Percentiles rank a stretch among this genome's conserved stretches.
These are phyloP conservation scores for Nakazawaea ernobii DNA, from an alignment of 805 yeast species.

Conservation along the genomic window DNA sequence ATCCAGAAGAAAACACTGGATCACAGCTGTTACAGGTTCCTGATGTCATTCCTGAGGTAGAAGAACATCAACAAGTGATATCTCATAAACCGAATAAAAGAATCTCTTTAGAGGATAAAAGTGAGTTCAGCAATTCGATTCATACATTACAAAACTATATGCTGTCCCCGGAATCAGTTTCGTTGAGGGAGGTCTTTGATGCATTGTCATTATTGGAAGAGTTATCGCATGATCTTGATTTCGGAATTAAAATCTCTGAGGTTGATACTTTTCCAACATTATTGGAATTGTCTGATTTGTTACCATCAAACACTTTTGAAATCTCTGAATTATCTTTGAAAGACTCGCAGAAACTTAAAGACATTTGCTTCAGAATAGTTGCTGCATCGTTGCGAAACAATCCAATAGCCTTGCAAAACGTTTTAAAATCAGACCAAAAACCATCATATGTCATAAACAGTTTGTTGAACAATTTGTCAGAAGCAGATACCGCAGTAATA, in stretches of 20 bases:
- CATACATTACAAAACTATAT: background rate
- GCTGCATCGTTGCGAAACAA: conserved; percentile 73
- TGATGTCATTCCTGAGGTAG: conserved; percentile 11
- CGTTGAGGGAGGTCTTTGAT: conserved; percentile 7
- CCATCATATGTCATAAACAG: conserved; percentile 5
- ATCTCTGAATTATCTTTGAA: conserved; percentile 2
- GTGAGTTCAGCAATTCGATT: background rate
- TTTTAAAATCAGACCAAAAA: conserved; percentile 16
- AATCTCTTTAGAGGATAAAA: background rate
- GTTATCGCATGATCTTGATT: conserved; percentile 61
- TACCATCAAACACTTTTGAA: conserved; percentile 15
- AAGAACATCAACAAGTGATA: background rate
- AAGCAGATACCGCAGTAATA: conserved; percentile 23
- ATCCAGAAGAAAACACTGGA: conserved; percentile 10
- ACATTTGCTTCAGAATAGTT: conserved; percentile 52
- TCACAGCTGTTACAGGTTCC: conserved; percentile 13
- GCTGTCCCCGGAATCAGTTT: background rate
- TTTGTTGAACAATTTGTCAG: conserved; percentile 3
- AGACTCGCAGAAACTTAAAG: conserved; percentile 29
- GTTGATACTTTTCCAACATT: conserved; percentile 27
- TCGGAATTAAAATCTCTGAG: conserved; percentile 44
- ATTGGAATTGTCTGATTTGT: conserved; percentile 21
- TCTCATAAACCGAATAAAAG: conserved; percentile 8
- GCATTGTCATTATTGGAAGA: conserved; percentile 46
- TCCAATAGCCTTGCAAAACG: conserved; percentile 45